Evolutionary conservation across 352 stramenopile genomes (phyloP).

Genomic region (Phytophthora foliorum): DNA sequence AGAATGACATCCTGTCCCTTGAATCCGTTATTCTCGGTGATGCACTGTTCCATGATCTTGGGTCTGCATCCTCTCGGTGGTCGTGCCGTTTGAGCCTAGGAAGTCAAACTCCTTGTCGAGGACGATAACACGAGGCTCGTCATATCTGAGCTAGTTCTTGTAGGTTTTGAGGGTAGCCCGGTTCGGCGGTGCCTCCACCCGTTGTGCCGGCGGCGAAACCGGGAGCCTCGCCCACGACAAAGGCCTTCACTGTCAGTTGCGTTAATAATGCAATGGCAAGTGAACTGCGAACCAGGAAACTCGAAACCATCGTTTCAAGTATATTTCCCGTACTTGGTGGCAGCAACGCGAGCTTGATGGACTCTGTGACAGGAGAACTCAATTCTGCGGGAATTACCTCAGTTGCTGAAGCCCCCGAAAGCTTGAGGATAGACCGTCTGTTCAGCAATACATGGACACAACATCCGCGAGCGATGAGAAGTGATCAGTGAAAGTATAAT

Average conservation of each 20-base stretch:
- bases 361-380: neutral
- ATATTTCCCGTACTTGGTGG: neutral
- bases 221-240: conserved; percentile 4
- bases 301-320: neutral
- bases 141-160: conserved; percentile 43
- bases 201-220: conserved; percentile 45
- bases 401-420: neutral
- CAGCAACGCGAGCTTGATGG: neutral
- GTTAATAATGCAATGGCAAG: neutral
- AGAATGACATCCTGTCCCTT: conserved; percentile 52
- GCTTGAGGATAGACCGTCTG: too few relatives aligned
- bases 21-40: conserved; percentile 48
- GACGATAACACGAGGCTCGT: conserved; percentile 44
- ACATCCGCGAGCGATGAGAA: too few relatives aligned
- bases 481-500: too few relatives aligned
- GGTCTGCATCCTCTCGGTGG: conserved; percentile 48
- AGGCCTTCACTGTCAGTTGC: neutral
- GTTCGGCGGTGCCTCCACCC: conserved; percentile 34
- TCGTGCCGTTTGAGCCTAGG: conserved; percentile 36
- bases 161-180: conserved; percentile 39
- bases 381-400: neutral
- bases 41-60: conserved; percentile 39
- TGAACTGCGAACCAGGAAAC: neutral
- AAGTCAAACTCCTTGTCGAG: conserved; percentile 54
- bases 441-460: too few relatives aligned